Conservation (phyloP, 305 asterid species). For the Rubia peregrina region DNA sequence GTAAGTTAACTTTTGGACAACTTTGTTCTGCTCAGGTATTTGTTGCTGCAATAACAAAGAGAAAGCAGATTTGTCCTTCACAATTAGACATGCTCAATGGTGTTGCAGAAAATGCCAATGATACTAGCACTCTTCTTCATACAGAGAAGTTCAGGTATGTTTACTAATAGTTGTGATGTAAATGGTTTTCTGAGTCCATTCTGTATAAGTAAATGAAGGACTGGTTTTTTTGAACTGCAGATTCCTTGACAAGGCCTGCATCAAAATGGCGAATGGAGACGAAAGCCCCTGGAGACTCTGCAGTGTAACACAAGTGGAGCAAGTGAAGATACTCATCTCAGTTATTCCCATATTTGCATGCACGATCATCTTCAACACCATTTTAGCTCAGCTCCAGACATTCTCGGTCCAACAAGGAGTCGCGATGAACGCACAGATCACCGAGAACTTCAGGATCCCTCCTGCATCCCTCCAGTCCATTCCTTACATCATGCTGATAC, state of each 20-base stretch:
- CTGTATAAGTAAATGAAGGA: not conserved
- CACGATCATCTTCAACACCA: conserved; percentile 71
- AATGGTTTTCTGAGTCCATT: not conserved
- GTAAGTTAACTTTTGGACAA: too few species aligned
- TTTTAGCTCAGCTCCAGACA: conserved; percentile 69
- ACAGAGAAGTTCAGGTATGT: conserved; percentile 47
- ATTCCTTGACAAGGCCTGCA: conserved; percentile 66
- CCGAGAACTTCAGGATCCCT: conserved; percentile 42
- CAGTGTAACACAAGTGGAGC: conserved; percentile 58
- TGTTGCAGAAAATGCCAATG: conserved; percentile 13
- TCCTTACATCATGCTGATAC: conserved; percentile 57
- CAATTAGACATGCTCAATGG: conserved; percentile 47
- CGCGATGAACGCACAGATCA: conserved; percentile 41
- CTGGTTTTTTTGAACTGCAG: conserved; percentile 13
- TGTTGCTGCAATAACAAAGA: conserved; percentile 61
- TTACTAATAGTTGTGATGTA: not conserved
- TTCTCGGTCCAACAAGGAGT: conserved; percentile 63
- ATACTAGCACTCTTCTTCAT: conserved; percentile 34
- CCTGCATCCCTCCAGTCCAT: conserved; percentile 75
- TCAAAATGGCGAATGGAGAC: conserved; percentile 22
- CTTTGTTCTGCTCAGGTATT: conserved; percentile 27
- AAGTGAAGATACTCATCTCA: conserved; percentile 53
- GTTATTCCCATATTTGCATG: conserved; percentile 59
- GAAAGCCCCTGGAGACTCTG: conserved; percentile 69
- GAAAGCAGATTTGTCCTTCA: conserved; percentile 59